Percentiles rank a stretch among this genome's conserved stretches.
These are phyloP conservation scores for Eucalyptus cloeziana DNA, from an alignment of 345 rosid genomes.

Conservation along the genomic window DNA sequence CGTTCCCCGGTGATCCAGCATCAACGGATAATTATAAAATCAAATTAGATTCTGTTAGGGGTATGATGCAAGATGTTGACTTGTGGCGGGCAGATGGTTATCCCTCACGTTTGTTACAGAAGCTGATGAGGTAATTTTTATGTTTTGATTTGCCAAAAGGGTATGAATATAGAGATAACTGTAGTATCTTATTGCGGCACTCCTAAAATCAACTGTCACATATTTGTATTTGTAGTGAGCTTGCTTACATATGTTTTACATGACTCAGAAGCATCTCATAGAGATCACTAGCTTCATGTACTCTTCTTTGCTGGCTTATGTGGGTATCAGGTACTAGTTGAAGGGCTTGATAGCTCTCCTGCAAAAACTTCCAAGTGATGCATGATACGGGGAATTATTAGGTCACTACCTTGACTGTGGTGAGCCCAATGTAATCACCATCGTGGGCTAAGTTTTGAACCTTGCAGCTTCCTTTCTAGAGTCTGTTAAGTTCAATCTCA, in stretches of 20 bases:
- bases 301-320: not conserved
- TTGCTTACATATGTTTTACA: not conserved
- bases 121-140: conserved; percentile 60
- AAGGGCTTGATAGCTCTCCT: not conserved
- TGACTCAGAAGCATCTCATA: not conserved
- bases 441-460: not conserved
- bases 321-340: not conserved
- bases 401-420: not conserved
- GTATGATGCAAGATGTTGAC: conserved; percentile 14
- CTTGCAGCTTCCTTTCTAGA: not conserved
- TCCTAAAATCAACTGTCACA: not conserved
- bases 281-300: not conserved
- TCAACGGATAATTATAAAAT: conserved; percentile 16
- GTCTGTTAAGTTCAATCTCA: not conserved
- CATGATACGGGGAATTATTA: no score
- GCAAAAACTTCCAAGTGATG: not conserved
- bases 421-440: no score
- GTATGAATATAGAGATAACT: no score
- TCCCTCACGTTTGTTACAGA: conserved; percentile 51
- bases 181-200: not conserved
- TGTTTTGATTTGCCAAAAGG: not conserved
- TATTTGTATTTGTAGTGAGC: not conserved
- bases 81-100: conserved; percentile 66
- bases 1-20: conserved; percentile 9
- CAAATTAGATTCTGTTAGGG: conserved; percentile 27